phyloP scores from a whole-genome alignment of 2,329 filamentous ascomycete genomes.

The Colletotrichum eleusines region DNA sequence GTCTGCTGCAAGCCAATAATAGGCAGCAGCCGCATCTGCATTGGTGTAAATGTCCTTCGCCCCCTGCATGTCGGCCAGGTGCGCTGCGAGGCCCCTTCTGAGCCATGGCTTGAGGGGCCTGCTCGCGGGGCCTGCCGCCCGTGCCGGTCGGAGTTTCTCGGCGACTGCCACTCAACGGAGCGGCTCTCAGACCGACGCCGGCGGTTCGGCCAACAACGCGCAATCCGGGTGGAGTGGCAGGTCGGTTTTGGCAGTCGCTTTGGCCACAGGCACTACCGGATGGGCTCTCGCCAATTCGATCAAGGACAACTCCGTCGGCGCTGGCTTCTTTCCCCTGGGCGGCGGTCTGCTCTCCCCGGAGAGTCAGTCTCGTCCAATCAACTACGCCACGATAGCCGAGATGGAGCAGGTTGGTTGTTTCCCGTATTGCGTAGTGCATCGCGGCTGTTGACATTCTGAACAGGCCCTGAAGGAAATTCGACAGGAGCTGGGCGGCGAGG shows the following conservation, averaged over 20 bases:
- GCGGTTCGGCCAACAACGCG: conserved; percentile 10
- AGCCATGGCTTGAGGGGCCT: conserved; percentile 40
- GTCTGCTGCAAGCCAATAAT: conserved; percentile 32
- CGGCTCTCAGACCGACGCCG: conserved; percentile 10
- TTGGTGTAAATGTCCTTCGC: conserved; percentile 17
- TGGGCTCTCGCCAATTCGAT: conserved; percentile 55
- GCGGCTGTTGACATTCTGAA: background rate
- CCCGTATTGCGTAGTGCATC: conserved; percentile 1
- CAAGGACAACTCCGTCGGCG: conserved; percentile 27
- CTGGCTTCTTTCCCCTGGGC: conserved; percentile 39
- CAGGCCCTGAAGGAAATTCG: conserved; percentile 70
- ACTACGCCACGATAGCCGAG: conserved; percentile 57
- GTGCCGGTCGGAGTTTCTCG: conserved; percentile 43
- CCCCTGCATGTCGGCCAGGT: conserved; percentile 49
- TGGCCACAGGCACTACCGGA: conserved; percentile 54
- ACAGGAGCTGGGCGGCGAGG: conserved; percentile 58
- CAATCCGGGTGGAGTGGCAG: conserved; percentile 48
- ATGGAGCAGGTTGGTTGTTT: conserved; percentile 45
- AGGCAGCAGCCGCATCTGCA: conserved; percentile 7
- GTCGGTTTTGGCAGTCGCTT: conserved; percentile 54
- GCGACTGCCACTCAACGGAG: conserved; percentile 43
- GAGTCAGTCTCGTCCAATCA: conserved; percentile 45
- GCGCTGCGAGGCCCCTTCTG: conserved; percentile 46
- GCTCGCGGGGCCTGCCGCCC: conserved; percentile 33
- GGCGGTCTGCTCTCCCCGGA: conserved; percentile 47